These are phyloP conservation scores for Thalassiosira ordinaria DNA, from an alignment of 352 stramenopile genomes.

Conservation along the genomic window DNA sequence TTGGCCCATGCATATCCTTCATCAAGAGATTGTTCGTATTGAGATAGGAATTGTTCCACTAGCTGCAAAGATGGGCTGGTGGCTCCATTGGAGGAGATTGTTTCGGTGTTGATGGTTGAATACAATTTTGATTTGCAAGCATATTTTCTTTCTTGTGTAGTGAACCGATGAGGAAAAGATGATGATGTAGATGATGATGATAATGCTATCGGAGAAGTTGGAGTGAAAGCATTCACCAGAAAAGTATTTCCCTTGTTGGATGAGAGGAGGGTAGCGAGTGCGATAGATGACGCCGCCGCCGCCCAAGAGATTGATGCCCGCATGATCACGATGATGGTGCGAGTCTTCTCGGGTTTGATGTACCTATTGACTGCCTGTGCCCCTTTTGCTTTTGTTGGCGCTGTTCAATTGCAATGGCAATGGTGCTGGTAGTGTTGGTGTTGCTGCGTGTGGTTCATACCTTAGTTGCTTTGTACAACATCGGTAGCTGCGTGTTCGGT, in stretches of 20 bases:
- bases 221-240: slow-evolving; percentile 14
- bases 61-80: slow-evolving; percentile 27
- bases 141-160: not conserved
- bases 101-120: slow-evolving; percentile 12
- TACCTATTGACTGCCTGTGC: no score
- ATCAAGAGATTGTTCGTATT: slow-evolving; percentile 36
- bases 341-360: no score
- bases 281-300: not conserved
- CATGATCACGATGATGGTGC: slow-evolving; percentile 5
- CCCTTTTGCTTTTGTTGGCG: no score
- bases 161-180: not conserved
- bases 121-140: slow-evolving; percentile 15
- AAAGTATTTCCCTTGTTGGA: not conserved
- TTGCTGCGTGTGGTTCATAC: no score
- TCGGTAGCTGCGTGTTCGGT: no score
- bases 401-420: no score
- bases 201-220: no score
- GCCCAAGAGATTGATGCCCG: not conserved
- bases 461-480: no score
- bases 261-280: slow-evolving; percentile 4
- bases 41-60: slow-evolving; percentile 35
- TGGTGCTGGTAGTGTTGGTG: no score
- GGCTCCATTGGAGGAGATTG: slow-evolving; percentile 3
- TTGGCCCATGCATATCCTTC: slow-evolving; percentile 59
- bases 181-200: not conserved